phyloP scores from a whole-genome alignment of 2,329 filamentous ascomycete genomes.

The Cladosporium phlei region DNA sequence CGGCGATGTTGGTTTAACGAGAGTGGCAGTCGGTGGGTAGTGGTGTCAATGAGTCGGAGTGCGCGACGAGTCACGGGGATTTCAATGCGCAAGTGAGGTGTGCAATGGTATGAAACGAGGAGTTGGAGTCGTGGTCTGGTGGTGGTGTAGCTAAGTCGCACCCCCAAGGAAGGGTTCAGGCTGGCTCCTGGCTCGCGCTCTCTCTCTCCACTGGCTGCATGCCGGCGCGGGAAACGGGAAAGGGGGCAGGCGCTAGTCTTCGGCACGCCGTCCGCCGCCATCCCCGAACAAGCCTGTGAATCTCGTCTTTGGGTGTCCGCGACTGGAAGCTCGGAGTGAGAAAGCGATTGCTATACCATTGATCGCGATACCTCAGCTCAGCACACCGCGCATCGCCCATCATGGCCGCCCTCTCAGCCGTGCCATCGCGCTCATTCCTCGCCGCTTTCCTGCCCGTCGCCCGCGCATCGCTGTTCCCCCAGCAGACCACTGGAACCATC shows the following conservation, averaged over 20 bases:
- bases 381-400: not conserved
- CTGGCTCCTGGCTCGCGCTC: not conserved
- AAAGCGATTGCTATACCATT: not conserved
- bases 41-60: constrained; percentile 10
- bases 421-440: constrained; percentile 38
- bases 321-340: not conserved
- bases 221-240: too few relatives aligned
- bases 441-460: constrained; percentile 52
- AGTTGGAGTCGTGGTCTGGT: too few relatives aligned
- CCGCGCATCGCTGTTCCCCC: constrained; percentile 38
- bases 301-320: not conserved
- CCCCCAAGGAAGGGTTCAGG: constrained; percentile 5
- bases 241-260: not conserved
- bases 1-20: constrained; percentile 5
- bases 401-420: constrained; percentile 36
- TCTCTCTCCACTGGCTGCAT: too few relatives aligned
- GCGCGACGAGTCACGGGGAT: too few relatives aligned
- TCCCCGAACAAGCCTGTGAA: constrained; percentile 6
- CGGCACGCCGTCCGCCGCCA: constrained; percentile 2
- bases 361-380: not conserved
- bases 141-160: not conserved
- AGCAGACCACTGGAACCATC: constrained; percentile 37
- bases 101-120: too few relatives aligned
- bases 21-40: constrained; percentile 4
- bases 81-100: too few relatives aligned